Conservation (phyloP, 164 flowering plant species). For the Vitis labrusca region DNA sequence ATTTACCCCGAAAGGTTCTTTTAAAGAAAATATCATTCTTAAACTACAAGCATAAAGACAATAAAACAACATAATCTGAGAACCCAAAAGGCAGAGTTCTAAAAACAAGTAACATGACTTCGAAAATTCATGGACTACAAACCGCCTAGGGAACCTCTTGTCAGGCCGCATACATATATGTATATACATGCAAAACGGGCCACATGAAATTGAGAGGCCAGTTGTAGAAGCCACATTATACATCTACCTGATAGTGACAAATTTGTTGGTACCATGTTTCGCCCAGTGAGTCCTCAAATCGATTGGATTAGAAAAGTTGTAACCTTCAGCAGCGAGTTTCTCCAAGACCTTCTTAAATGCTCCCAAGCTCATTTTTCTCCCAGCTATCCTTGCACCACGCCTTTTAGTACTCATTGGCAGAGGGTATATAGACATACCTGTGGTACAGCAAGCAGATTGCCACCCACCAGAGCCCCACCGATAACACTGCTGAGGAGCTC, state of each 20-base stretch:
- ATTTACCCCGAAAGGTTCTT: no score
- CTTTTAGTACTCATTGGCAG: constrained; percentile 24
- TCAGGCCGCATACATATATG: no score
- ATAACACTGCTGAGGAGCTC: constrained; percentile 22
- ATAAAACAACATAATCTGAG: no score
- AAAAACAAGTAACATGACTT: no score
- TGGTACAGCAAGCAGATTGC: constrained; percentile 31
- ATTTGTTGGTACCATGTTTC: constrained; percentile 29
- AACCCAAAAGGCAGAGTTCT: no score
- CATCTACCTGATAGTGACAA: constrained; percentile 24
- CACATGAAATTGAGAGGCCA: no score
- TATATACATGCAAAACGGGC: no score
- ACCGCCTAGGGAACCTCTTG: no score
- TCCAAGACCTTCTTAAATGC: constrained; percentile 24
- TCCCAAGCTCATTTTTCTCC: constrained; percentile 25
- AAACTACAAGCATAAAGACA: no score
- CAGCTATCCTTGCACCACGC: constrained; percentile 25
- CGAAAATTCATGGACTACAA: no score
- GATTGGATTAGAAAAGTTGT: constrained; percentile 21
- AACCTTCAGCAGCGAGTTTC: constrained; percentile 24
- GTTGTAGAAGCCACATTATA: background rate
- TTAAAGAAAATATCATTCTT: no score
- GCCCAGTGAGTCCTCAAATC: constrained; percentile 28
- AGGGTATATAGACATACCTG: constrained; percentile 19
- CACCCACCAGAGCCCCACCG: constrained; percentile 33